Evolutionary conservation across 768 basidiomycete genomes (phyloP).

Genomic region (Mycena albidolilacea): DNA sequence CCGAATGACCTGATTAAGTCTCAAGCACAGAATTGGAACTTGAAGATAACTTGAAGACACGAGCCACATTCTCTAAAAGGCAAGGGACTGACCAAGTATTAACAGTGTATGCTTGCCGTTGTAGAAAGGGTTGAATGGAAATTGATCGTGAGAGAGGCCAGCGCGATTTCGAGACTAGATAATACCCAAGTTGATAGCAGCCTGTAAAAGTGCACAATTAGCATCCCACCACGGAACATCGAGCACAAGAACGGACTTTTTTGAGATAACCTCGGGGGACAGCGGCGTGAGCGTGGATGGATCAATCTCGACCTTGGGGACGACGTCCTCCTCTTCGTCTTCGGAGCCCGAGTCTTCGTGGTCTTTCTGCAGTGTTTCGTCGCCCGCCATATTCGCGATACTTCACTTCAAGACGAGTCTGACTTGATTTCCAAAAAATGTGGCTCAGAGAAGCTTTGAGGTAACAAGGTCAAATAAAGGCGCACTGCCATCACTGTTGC

Average conservation of each 20-base stretch:
- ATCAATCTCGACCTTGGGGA: slow-evolving; percentile 85
- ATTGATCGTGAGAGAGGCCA: too few species aligned
- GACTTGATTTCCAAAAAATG: slow-evolving; percentile 10
- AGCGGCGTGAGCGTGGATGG: slow-evolving; percentile 87
- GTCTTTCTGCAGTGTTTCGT: slow-evolving; percentile 76
- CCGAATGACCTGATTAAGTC: too few species aligned
- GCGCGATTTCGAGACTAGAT: slow-evolving; percentile 5
- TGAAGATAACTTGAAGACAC: too few species aligned
- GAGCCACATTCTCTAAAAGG: too few species aligned
- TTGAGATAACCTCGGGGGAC: slow-evolving; percentile 91
- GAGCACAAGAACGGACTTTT: slow-evolving; percentile 70
- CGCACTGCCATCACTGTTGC: too few species aligned
- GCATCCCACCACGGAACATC: background rate
- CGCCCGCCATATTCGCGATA: slow-evolving; percentile 63
- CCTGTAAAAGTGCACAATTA: slow-evolving; percentile 60
- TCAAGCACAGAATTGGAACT: too few species aligned
- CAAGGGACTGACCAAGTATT: too few species aligned
- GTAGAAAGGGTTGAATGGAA: too few species aligned
- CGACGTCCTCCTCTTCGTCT: slow-evolving; percentile 64
- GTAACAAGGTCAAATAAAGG: background rate
- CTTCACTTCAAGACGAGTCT: slow-evolving; percentile 1
- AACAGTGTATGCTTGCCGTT: too few species aligned
- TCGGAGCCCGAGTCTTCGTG: slow-evolving; percentile 82
- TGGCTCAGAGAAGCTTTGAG: background rate
- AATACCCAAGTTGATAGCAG: slow-evolving; percentile 93